These are phyloP conservation scores for Diutina catenulata DNA, from an alignment of 1,139 yeast genomes.

Conservation along the genomic window DNA sequence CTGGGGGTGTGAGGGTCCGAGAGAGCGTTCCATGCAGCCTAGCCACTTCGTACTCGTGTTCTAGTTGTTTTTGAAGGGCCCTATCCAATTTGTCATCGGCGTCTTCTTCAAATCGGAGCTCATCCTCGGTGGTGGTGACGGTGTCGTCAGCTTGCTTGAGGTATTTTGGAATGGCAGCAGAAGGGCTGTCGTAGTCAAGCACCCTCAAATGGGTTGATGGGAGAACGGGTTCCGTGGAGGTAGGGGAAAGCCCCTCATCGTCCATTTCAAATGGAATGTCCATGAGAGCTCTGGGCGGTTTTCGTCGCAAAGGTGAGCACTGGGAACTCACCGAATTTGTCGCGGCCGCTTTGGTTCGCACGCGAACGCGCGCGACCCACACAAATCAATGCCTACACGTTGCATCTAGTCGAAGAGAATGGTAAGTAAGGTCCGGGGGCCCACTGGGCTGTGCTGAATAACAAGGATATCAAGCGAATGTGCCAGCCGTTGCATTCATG, in stretches of 20 bases:
- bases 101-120: slow-evolving; percentile 27
- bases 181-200: not conserved
- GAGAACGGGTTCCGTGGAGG: not conserved
- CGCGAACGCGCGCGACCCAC: too few relatives aligned
- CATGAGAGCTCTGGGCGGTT: too few relatives aligned
- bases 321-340: too few relatives aligned
- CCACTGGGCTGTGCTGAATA: too few relatives aligned
- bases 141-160: slow-evolving; percentile 11
- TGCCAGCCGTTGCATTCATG: too few relatives aligned
- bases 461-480: too few relatives aligned
- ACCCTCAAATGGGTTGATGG: not conserved
- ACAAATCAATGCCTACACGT: too few relatives aligned
- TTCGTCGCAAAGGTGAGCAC: too few relatives aligned
- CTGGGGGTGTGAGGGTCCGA: slow-evolving; percentile 47
- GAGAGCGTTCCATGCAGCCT: not conserved
- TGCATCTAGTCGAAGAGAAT: too few relatives aligned
- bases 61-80: slow-evolving; percentile 11
- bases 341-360: too few relatives aligned
- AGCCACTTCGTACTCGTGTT: slow-evolving; percentile 8
- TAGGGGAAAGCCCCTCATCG: not conserved
- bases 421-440: too few relatives aligned
- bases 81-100: slow-evolving; percentile 30
- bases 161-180: not conserved
- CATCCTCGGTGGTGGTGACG: slow-evolving; percentile 15
- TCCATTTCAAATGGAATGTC: not conserved